These are phyloP conservation scores for Adenanthera pavonina DNA, from an alignment of 306 rosid genomes.

Conservation along the genomic window DNA sequence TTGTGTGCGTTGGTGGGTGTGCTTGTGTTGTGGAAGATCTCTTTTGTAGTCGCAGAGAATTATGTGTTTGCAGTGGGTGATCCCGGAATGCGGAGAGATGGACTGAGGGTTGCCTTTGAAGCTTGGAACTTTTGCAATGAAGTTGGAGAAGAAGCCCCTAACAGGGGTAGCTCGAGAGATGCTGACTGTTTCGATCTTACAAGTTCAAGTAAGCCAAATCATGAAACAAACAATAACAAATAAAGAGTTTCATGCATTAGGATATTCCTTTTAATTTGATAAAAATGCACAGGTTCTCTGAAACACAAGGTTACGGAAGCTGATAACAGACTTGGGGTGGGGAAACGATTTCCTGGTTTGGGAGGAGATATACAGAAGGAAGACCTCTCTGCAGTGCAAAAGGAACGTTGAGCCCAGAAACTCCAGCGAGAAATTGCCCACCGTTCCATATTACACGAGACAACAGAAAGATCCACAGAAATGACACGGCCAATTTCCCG, in stretches of 20 bases:
- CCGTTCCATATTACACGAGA: conserved; percentile 77
- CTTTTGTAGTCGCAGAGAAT: conserved; percentile 35
- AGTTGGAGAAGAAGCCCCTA: conserved; percentile 81
- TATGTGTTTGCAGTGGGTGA: conserved; percentile 73
- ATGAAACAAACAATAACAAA: background rate
- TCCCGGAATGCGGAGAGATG: conserved; percentile 85
- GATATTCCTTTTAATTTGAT: background rate
- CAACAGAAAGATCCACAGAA: conserved; percentile 63
- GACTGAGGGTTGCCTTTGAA: conserved; percentile 81
- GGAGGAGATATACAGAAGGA: conserved; percentile 41
- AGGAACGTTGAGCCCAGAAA: conserved; percentile 68
- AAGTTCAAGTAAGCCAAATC: conserved; percentile 51
- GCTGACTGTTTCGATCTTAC: conserved; percentile 83
- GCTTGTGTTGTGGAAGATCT: conserved; percentile 30
- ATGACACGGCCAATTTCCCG: conserved; percentile 74
- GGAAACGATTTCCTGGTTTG: conserved; percentile 56
- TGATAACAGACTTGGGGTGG: conserved; percentile 69
- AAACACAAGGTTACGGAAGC: conserved; percentile 53
- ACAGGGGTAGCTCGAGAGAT: conserved; percentile 82
- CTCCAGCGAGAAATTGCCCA: conserved; percentile 58
- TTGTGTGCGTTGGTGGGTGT: conserved; percentile 43
- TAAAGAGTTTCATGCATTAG: background rate
- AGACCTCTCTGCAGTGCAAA: conserved; percentile 73
- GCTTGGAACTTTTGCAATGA: conserved; percentile 97
- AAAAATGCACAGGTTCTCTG: conserved; percentile 46